Conservation (phyloP, 225 moss, liverwort and hornwort species). For the Anthoceros angustus region DNA sequence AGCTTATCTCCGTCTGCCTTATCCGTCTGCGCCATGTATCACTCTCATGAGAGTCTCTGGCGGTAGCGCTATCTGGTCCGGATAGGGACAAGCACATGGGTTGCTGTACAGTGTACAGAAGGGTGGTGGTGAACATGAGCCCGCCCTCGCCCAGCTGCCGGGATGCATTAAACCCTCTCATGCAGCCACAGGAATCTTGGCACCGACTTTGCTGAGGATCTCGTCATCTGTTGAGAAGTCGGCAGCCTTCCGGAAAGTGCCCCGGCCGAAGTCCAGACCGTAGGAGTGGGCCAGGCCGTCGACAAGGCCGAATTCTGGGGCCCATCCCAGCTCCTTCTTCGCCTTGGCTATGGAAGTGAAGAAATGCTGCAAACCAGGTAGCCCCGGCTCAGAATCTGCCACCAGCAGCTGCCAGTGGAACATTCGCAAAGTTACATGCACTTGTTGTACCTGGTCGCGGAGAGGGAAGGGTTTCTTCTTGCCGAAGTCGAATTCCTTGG, state of each 20-base stretch:
- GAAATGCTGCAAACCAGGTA: conserved; percentile 43
- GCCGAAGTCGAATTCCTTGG: conserved; percentile 98
- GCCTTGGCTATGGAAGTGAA: conserved; percentile 84
- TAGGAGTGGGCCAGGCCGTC: conserved; percentile 81
- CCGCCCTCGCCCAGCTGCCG: neutral
- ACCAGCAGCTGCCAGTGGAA: neutral
- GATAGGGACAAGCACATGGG: too few relatives aligned
- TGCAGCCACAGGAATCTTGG: conserved; percentile 58
- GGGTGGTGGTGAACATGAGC: neutral
- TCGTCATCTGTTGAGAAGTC: conserved; percentile 91
- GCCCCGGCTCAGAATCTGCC: neutral
- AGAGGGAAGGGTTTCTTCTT: conserved; percentile 97
- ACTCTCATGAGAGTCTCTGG: too few relatives aligned
- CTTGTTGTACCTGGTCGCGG: conserved; percentile 57
- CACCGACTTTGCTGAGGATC: conserved; percentile 79
- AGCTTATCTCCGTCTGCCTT: too few relatives aligned
- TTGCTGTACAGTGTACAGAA: too few relatives aligned
- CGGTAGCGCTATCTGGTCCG: too few relatives aligned
- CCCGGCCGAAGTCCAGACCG: conserved; percentile 69
- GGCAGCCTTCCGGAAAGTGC: conserved; percentile 78
- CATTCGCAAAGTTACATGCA: neutral
- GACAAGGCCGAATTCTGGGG: conserved; percentile 53
- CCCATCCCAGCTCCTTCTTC: conserved; percentile 38
- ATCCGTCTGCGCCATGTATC: too few relatives aligned
- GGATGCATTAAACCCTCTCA: conserved; percentile 7